Evolutionary conservation across 1,139 yeast species (phyloP).

Genomic region (Meyerozyma athensensis): DNA sequence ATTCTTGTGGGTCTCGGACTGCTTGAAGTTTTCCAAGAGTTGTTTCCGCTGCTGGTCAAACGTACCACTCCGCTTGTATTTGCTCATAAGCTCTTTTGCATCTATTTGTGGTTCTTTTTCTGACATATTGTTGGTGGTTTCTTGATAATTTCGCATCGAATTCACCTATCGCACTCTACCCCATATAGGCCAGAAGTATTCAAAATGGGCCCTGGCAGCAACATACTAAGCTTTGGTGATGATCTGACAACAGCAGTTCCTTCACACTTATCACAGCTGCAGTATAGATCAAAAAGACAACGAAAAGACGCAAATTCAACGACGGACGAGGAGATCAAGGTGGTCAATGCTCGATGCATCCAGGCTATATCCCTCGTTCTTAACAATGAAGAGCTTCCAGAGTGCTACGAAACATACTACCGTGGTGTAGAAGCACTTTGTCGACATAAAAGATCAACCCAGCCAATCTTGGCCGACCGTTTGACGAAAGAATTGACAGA

Average conservation of each 20-base stretch:
- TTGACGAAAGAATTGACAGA: conserved; percentile 19
- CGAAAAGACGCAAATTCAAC: conserved; percentile 4
- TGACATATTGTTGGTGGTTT: background rate
- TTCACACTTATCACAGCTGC: background rate
- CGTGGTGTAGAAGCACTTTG: conserved; percentile 31
- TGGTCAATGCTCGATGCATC: conserved; percentile 6
- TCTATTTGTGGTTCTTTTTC: conserved; percentile 15
- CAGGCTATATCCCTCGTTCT: conserved; percentile 20
- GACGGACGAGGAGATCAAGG: background rate
- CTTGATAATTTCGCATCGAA: too few species aligned
- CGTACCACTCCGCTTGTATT: conserved; percentile 47
- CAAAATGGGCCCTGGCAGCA: background rate
- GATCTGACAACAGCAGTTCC: background rate
- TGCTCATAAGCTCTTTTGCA: conserved; percentile 36
- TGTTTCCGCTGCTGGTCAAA: conserved; percentile 45
- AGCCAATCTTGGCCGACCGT: conserved; percentile 22
- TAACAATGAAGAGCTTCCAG: conserved; percentile 12
- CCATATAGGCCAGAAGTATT: too few species aligned
- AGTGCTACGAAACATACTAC: conserved; percentile 26
- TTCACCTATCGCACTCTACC: too few species aligned
- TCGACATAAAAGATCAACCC: conserved; percentile 29
- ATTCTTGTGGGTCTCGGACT: conserved; percentile 40
- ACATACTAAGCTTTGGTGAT: background rate
- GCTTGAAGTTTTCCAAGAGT: conserved; percentile 41
- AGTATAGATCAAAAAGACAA: background rate